phyloP scores from a whole-genome alignment of 371 early-diverging fungal genomes.

The Apophysomyces ossiformis region DNA sequence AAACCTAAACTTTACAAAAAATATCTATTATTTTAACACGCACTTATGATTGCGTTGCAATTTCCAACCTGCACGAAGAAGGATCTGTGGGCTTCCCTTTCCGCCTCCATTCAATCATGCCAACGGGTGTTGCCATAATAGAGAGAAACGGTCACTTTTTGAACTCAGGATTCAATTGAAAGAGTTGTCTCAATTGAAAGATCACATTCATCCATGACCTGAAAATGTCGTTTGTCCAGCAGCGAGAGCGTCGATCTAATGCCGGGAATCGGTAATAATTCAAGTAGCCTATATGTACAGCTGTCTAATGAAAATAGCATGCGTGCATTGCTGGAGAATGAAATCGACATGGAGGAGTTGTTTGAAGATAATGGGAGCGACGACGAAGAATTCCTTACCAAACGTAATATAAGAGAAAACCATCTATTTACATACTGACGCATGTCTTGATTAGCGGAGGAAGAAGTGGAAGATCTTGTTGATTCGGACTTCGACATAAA shows the following conservation, averaged over 20 bases:
- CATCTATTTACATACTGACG: background rate
- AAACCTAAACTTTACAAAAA: too few species aligned
- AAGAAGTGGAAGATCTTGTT: conserved; percentile 54
- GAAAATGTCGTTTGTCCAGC: conserved; percentile 52
- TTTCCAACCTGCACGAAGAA: too few species aligned
- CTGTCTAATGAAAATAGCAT: conserved; percentile 37
- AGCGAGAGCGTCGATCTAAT: conserved; percentile 59
- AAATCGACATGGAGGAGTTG: conserved; percentile 65
- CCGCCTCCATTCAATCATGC: too few species aligned
- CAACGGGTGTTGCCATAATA: too few species aligned
- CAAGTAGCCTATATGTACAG: background rate
- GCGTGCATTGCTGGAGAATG: conserved; percentile 58
- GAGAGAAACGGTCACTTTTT: too few species aligned
- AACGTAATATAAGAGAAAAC: conserved; percentile 31
- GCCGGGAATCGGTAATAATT: conserved; percentile 62
- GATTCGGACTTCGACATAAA: conserved; percentile 69
- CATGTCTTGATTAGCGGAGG: conserved; percentile 15
- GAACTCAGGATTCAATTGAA: too few species aligned
- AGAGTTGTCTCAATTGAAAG: too few species aligned
- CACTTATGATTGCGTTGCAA: too few species aligned
- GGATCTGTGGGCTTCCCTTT: too few species aligned
- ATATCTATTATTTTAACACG: too few species aligned
- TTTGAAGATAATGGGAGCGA: conserved; percentile 60
- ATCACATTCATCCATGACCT: background rate
- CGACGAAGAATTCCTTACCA: conserved; percentile 57